Base-by-base conservation (phyloP, 805 yeast genomes). In the Babjeviella inositovora region DNA sequence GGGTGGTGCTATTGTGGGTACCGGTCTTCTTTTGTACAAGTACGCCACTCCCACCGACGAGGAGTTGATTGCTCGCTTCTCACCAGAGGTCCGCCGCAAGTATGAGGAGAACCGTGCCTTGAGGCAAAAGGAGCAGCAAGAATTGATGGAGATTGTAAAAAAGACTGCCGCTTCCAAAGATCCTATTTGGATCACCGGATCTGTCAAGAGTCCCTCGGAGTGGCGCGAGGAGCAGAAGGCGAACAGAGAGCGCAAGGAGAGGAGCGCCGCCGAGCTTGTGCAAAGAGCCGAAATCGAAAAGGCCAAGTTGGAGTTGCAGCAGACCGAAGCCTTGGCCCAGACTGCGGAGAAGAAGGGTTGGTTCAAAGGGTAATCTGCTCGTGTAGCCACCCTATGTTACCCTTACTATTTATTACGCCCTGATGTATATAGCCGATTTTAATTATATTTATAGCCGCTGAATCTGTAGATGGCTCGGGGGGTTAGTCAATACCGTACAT, bases 31-130 rank as follows among this genome's bases (percentile, higher is more conserved):
- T 5, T 51, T 76, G 10, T 74, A 50, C 50, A 75, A 71, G 32
- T 77, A 67, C 44, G 69, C 85, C 1, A 72, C 82, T 0, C 97
- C 97, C 3, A 65, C 85, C 2, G 93, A 80, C 33, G 93, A 82
- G 35, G 65, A 85, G 39, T 46, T 85, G 22, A 60, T 84, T 19
- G 67, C 71, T 1, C 47, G 61, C 23, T 58, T 84, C 32, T 76
- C 93, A 5, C 95, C 97, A 1, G 94, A 85, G 41, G 53, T 84
- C 20, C 58, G 81, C 32, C 70, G 70, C 11, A 74, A 77, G 29
- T 81, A 79, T 43, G 84, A 74, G 34, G 51, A 57, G 25, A 72
- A 75, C 37, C 60, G 54, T 32, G 69, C 53, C 6, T 43, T 75
- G 14, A 62, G 87, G 41, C 62, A 62, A 34, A 53, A 57, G 28